Conservation (phyloP, 331 rosid genomes). For the Phaseolus coccineus region DNA sequence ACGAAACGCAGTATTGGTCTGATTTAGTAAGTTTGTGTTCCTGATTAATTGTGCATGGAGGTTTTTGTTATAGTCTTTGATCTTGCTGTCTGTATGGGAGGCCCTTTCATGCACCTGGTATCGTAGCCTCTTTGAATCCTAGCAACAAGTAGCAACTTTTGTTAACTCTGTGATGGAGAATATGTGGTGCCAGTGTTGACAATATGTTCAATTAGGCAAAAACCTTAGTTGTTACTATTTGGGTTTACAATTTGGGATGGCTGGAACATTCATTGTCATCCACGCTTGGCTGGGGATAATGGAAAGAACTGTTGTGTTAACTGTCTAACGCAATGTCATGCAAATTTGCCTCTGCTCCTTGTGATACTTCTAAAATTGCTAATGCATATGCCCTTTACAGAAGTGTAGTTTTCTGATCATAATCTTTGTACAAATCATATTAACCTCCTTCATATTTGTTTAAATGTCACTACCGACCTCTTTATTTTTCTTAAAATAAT, state of each 20-base stretch:
- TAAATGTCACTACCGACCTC: neutral
- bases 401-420: too few relatives aligned
- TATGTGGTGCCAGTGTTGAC: too few relatives aligned
- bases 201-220: slow-evolving; percentile 39
- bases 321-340: slow-evolving; percentile 61
- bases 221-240: slow-evolving; percentile 56
- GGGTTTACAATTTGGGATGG: slow-evolving; percentile 63
- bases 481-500: neutral
- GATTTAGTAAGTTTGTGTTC: neutral
- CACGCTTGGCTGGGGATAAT: neutral
- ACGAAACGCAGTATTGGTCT: neutral
- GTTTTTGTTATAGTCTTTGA: slow-evolving; percentile 3
- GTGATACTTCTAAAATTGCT: too few relatives aligned
- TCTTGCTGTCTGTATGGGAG: slow-evolving; percentile 35
- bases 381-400: slow-evolving; percentile 46
- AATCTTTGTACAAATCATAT: neutral
- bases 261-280: slow-evolving; percentile 51
- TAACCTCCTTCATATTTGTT: neutral
- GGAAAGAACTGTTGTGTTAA: slow-evolving; percentile 67
- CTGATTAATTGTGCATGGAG: slow-evolving; percentile 10
- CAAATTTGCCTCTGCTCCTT: slow-evolving; percentile 58
- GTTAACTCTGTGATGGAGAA: neutral
- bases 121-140: neutral
- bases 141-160: neutral
- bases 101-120: neutral